Evolutionary conservation across 2,329 filamentous ascomycete species (phyloP).

Genomic region (Neospermospora avenae): DNA sequence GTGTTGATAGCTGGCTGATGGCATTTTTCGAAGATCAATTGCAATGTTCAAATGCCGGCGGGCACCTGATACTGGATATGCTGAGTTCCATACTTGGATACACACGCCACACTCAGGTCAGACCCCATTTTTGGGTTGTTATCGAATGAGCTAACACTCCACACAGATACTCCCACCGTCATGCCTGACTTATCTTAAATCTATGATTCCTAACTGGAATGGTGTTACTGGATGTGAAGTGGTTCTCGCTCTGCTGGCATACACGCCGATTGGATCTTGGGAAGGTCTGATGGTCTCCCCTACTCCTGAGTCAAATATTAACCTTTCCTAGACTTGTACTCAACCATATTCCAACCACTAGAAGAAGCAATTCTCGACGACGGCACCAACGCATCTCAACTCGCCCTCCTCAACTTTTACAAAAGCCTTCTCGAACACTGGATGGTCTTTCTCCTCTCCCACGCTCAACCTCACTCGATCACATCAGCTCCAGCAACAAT

Average conservation of each 20-base stretch:
- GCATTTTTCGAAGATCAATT: constrained; percentile 53
- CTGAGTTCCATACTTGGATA: constrained; percentile 55
- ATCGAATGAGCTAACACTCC: background rate
- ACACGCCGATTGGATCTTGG: constrained; percentile 53
- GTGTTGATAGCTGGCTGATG: constrained; percentile 58
- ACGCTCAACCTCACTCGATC: constrained; percentile 32
- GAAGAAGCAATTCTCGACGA: constrained; percentile 51
- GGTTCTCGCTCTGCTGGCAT: constrained; percentile 57
- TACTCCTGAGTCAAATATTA: constrained; percentile 1
- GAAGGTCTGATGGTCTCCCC: constrained; percentile 42
- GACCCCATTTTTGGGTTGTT: background rate
- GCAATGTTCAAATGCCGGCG: constrained; percentile 48
- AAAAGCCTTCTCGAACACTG: constrained; percentile 61
- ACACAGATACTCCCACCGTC: constrained; percentile 35
- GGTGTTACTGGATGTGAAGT: constrained; percentile 51
- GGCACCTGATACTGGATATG: constrained; percentile 50
- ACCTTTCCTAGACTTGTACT: constrained; percentile 46
- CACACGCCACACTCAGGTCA: constrained; percentile 53
- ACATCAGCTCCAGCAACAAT: constrained; percentile 31
- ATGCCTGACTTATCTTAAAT: constrained; percentile 47
- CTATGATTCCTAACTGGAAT: constrained; percentile 59
- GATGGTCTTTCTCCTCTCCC: constrained; percentile 45
- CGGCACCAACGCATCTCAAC: constrained; percentile 47
- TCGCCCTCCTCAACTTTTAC: constrained; percentile 64
- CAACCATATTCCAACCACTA: constrained; percentile 47